phyloP scores from a whole-genome alignment of 2,329 filamentous ascomycete species.

The Cladobotryum mycophilum region DNA sequence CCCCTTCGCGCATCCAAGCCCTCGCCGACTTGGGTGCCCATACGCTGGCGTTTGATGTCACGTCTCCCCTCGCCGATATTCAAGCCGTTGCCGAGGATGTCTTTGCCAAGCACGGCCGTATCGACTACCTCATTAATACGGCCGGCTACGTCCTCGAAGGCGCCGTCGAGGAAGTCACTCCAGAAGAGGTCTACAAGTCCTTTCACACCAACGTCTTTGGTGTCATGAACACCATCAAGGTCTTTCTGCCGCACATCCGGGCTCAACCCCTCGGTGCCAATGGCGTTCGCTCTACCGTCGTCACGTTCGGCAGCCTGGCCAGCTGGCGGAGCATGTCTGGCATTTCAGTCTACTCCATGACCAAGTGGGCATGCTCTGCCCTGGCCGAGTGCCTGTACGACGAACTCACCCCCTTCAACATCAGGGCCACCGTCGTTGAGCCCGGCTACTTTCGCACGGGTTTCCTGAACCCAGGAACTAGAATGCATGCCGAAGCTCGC shows the following conservation, averaged over 20 bases:
- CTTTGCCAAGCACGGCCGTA: slow-evolving; percentile 28
- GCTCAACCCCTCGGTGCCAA: slow-evolving; percentile 23
- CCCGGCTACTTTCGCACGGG: slow-evolving; percentile 49
- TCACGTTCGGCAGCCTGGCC: slow-evolving; percentile 41
- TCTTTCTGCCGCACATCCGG: slow-evolving; percentile 43
- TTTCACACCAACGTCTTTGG: slow-evolving; percentile 53
- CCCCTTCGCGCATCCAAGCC: slow-evolving; percentile 31
- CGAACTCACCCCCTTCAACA: slow-evolving; percentile 41
- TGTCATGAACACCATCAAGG: slow-evolving; percentile 40
- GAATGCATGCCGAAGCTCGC: slow-evolving; percentile 21
- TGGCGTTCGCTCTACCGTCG: slow-evolving; percentile 25
- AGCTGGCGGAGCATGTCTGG: slow-evolving; percentile 35
- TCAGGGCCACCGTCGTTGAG: slow-evolving; percentile 38
- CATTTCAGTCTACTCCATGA: slow-evolving; percentile 35
- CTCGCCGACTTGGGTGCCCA: slow-evolving; percentile 38
- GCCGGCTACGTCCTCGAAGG: slow-evolving; percentile 41
- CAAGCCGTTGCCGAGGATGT: slow-evolving; percentile 28
- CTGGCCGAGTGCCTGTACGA: slow-evolving; percentile 36
- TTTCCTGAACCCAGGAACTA: slow-evolving; percentile 35
- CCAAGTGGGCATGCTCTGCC: slow-evolving; percentile 41
- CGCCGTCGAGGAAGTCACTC: slow-evolving; percentile 33
- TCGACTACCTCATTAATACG: slow-evolving; percentile 44
- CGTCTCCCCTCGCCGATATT: slow-evolving; percentile 30
- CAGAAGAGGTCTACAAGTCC: slow-evolving; percentile 29
- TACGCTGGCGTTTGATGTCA: slow-evolving; percentile 42